A percentile compares a stretch with the other conserved stretches of the same genome.
Conservation (phyloP, 1,139 yeast species). For the Tardiomyces blankii region DNA sequence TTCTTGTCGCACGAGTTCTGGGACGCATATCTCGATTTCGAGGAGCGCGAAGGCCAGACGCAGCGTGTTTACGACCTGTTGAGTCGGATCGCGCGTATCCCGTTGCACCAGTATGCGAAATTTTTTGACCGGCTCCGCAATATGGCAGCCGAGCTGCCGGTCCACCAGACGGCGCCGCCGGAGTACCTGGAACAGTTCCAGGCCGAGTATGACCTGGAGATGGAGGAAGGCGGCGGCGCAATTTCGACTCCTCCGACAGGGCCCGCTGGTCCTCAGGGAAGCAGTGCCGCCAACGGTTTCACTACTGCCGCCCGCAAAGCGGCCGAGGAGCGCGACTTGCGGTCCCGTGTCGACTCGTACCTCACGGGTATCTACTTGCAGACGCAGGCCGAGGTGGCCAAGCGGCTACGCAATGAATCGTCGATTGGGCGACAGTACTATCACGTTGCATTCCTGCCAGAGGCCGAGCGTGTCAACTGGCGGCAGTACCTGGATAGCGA, state of each 20-base stretch:
- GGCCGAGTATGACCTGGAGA: conserved; percentile 13
- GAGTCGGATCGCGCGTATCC: conserved; percentile 54
- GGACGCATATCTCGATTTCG: conserved; percentile 54
- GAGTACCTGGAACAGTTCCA: conserved; percentile 8
- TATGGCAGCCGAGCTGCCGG: conserved; percentile 16
- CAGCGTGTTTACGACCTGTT: conserved; percentile 32
- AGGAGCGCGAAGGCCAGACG: conserved; percentile 31
- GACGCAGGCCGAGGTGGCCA: conserved; percentile 48
- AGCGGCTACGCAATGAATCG: conserved; percentile 50
- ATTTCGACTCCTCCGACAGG: too few relatives aligned
- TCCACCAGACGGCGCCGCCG: conserved; percentile 15
- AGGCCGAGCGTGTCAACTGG: conserved; percentile 49
- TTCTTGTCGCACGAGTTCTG: conserved; percentile 68
- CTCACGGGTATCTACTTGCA: conserved; percentile 43
- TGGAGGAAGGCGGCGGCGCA: conserved; percentile 12
- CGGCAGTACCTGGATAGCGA: conserved; percentile 45
- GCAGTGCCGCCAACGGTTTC: neutral
- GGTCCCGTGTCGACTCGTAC: conserved; percentile 17
- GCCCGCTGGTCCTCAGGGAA: neutral
- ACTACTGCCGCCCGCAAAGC: neutral
- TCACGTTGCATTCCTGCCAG: conserved; percentile 33
- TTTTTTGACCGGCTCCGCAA: conserved; percentile 29
- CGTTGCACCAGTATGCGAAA: conserved; percentile 64
- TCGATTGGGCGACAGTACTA: conserved; percentile 42
- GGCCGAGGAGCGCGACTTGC: conserved; percentile 18